Evolutionary conservation across 305 asterid genomes (phyloP), one percentile per base, ranked within the genome.

Genomic region (Ilex paraguariensis): DNA sequence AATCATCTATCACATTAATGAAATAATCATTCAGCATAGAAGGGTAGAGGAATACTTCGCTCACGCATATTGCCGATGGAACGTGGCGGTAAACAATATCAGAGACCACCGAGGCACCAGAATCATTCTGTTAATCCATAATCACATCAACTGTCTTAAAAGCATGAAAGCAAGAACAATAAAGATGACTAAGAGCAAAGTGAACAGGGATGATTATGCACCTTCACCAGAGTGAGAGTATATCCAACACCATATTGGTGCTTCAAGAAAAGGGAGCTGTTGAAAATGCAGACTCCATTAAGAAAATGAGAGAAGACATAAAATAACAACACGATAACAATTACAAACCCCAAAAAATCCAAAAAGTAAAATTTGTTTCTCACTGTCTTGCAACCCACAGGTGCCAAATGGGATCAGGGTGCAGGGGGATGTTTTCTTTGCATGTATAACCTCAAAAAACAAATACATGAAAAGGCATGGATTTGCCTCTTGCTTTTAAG

Each of bases 211-310:
- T 54, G 62, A 53, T 5, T 44, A 54, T 75, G 66, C 62, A 91
- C 98, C 98, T 93, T 93, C 68, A 93, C 97, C 69, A 93, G 76
- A 59, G 99, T 93, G 67, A 93, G 95, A 67, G 99, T 90, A 79
- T 93, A 93, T 66, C 99, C 99, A 77, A 90, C 99, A 71, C 99
- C 99, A 71, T 84, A 93, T 54, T 83, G 96, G 75, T 93, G 99
- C 90, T 93, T 93, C 72, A 93, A 77, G 95, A 83, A 93, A 72
- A 93, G 86, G 51, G 99, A 90, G 78, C 97, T 91, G 96, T 66
- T 56, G 77, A 61, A 70, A 57, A 70, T 49, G 67, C 57, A 60
- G 60, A 61, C 46, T 15, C 15, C 57, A 56, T 73, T 66, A 64
- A 65, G 61, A 52, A 64, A 16, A 61, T 54, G 45, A 11, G 10